These are phyloP conservation scores for Pythium sp. DNA, from an alignment of 352 stramenopile species.

Conservation along the genomic window DNA sequence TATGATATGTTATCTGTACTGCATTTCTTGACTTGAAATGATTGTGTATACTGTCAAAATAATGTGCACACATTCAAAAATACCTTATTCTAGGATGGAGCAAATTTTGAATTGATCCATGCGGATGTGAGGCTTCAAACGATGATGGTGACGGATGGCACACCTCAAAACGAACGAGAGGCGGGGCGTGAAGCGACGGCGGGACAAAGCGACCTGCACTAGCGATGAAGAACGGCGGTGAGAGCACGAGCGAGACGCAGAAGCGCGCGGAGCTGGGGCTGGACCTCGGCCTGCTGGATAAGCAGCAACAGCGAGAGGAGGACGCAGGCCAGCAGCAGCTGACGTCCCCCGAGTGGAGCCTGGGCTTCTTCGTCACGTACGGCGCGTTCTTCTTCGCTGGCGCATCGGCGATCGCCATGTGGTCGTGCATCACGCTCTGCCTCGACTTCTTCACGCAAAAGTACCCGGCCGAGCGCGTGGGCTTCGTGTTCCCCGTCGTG, in stretches of 20 bases:
- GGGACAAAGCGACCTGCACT: not conserved
- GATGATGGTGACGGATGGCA: conserved; percentile 1
- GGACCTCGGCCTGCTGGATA: conserved; percentile 5
- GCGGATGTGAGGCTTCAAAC: not conserved
- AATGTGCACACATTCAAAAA: no score
- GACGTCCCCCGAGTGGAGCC: conserved; percentile 18
- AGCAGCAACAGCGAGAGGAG: conserved; percentile 5
- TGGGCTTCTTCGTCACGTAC: conserved; percentile 64
- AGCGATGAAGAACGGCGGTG: not conserved
- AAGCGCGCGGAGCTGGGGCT: conserved; percentile 8
- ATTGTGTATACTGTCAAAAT: not conserved
- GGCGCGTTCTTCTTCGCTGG: conserved; percentile 74
- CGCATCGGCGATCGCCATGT: conserved; percentile 70
- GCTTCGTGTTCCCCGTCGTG: conserved; percentile 79
- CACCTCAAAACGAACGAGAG: not conserved
- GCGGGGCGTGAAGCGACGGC: not conserved
- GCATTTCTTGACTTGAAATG: no score
- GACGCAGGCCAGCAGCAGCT: not conserved
- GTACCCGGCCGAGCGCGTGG: conserved; percentile 62
- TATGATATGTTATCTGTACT: not conserved
- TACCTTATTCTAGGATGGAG: not conserved
- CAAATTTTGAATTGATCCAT: not conserved
- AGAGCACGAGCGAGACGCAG: no score
- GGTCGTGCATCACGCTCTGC: conserved; percentile 73
- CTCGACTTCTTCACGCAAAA: conserved; percentile 67